phyloP scores from a whole-genome alignment of 1,284 basidiomycete genomes.

The Moniliella sp. region DNA sequence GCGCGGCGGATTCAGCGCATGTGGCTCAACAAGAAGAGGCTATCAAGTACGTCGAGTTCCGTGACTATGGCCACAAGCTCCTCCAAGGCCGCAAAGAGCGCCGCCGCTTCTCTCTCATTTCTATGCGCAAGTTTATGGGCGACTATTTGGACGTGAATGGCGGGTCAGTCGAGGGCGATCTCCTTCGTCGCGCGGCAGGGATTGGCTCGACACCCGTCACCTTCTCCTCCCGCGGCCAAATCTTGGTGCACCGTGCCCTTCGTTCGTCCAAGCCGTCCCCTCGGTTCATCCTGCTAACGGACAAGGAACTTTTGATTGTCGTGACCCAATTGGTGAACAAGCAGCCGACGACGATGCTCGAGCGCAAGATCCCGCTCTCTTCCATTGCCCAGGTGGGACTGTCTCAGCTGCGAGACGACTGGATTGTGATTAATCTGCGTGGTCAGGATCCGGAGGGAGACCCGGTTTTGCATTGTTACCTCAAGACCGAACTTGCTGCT shows the following conservation, averaged over 20 bases:
- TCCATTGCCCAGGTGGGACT: conserved; percentile 65
- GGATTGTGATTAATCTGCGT: conserved; percentile 47
- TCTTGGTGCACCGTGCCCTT: conserved; percentile 64
- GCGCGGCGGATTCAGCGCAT: conserved; percentile 85
- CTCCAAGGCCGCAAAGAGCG: conserved; percentile 80
- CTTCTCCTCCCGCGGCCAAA: conserved; percentile 65
- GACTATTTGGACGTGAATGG: conserved; percentile 70
- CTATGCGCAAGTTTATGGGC: conserved; percentile 82
- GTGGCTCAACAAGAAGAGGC: conserved; percentile 94
- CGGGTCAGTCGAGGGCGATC: conserved; percentile 49
- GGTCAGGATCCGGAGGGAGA: conserved; percentile 71
- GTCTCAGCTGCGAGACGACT: conserved; percentile 80
- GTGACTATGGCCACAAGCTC: conserved; percentile 82
- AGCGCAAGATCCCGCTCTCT: conserved; percentile 70
- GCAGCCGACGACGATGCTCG: conserved; percentile 46
- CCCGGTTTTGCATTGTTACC: conserved; percentile 66
- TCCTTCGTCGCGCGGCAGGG: conserved; percentile 53
- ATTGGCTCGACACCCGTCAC: conserved; percentile 39
- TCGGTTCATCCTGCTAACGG: conserved; percentile 68
- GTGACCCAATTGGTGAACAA: conserved; percentile 42
- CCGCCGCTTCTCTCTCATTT: conserved; percentile 71
- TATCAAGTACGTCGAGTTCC: conserved; percentile 62
- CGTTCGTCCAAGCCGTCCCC: conserved; percentile 81
- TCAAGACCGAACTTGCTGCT: conserved; percentile 82
- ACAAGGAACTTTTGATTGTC: conserved; percentile 67